phyloP scores from a whole-genome alignment of 2,329 filamentous ascomycete genomes.

The Colletotrichum theobromicola region DNA sequence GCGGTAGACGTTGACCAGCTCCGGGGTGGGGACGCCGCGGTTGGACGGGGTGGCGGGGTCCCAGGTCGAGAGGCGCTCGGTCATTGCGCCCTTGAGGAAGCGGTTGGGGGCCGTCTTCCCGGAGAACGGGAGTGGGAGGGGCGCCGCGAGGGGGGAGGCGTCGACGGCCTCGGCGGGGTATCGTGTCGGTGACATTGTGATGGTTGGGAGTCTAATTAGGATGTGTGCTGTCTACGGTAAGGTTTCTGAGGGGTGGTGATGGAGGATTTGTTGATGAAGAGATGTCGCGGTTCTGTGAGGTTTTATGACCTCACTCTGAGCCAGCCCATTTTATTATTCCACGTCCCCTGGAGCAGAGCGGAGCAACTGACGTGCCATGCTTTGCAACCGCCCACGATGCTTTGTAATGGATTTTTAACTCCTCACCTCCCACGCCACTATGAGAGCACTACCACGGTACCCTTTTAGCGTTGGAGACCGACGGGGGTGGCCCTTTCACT shows the following conservation, averaged over 20 bases:
- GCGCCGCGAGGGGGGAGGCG: conserved; percentile 39
- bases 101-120: conserved; percentile 64
- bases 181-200: conserved; percentile 6
- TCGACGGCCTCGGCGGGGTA: conserved; percentile 2
- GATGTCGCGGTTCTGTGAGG: not conserved
- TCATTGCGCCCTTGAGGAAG: conserved; percentile 72
- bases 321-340: not conserved
- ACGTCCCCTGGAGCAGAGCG: not conserved
- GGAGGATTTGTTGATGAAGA: fast-evolving
- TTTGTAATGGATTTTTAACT: not conserved
- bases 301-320: not conserved
- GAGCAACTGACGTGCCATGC: not conserved
- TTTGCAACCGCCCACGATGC: not conserved
- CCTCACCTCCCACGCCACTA: not conserved
- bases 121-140: conserved; percentile 55
- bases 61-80: conserved; percentile 68
- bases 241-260: not conserved
- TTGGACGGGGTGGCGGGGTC: conserved; percentile 53
- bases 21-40: conserved; percentile 48
- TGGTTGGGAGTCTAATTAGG: not conserved
- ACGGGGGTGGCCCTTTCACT: not conserved
- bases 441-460: not conserved
- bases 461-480: not conserved
- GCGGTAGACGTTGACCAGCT: conserved; percentile 58
- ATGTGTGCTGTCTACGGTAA: not conserved